These are phyloP conservation scores for Nakaseomyces delphensis DNA, from an alignment of 1,139 yeast genomes.

Conservation along the genomic window DNA sequence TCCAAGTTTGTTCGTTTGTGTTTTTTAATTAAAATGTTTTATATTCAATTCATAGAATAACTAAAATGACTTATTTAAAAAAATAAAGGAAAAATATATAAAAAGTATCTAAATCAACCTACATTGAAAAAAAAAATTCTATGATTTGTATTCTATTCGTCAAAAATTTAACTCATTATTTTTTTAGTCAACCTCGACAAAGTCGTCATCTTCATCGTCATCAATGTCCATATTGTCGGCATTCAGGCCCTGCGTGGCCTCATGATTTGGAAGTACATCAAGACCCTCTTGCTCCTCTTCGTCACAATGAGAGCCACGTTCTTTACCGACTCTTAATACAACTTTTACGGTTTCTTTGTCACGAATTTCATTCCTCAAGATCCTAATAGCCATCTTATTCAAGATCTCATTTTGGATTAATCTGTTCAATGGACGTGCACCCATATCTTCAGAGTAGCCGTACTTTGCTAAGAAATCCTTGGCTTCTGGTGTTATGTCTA, in stretches of 20 bases:
- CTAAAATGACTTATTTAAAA: neutral
- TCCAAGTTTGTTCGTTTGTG: too few relatives aligned
- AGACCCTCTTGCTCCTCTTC: constrained; percentile 51
- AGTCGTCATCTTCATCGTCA: constrained; percentile 8
- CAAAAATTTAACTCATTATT: too few relatives aligned
- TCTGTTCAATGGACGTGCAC: constrained; percentile 96
- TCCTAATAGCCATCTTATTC: constrained; percentile 79
- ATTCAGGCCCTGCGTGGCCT: constrained; percentile 41
- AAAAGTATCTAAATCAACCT: neutral
- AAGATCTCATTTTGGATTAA: constrained; percentile 81
- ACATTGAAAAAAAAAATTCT: neutral
- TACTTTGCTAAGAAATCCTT: constrained; percentile 69
- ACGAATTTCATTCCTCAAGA: constrained; percentile 75
- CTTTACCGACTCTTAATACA: constrained; percentile 48
- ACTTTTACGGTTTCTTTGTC: constrained; percentile 81
- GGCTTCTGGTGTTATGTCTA: constrained; percentile 65
- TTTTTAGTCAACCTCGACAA: constrained; percentile 3
- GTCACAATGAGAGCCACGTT: constrained; percentile 67
- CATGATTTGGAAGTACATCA: constrained; percentile 81
- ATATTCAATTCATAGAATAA: neutral
- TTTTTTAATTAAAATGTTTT: too few relatives aligned
- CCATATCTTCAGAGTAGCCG: constrained; percentile 89
- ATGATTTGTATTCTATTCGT: neutral
- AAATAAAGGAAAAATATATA: neutral
- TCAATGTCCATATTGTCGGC: constrained; percentile 28